Conservation (phyloP, 306 rosid genomes). For the Quercus bicolor region DNA sequence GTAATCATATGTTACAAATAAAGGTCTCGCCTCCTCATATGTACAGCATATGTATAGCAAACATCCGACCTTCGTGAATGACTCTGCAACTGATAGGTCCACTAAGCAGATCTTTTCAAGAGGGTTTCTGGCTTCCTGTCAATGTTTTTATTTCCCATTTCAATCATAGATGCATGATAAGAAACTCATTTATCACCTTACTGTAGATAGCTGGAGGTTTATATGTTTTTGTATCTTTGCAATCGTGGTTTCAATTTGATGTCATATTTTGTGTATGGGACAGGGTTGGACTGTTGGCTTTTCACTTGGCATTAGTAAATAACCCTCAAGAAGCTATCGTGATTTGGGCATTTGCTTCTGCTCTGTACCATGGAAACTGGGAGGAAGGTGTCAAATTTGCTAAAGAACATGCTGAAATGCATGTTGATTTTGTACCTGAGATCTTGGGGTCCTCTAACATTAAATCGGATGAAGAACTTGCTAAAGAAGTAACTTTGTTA, state of each 20-base stretch:
- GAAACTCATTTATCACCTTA: not conserved
- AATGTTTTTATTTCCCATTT: not conserved
- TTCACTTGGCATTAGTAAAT: slow-evolving; percentile 71
- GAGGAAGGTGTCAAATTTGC: slow-evolving; percentile 64
- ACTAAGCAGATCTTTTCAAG: not conserved
- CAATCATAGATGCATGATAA: not conserved
- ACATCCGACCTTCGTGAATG: not conserved
- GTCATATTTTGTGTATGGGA: slow-evolving; percentile 21
- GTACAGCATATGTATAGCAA: not conserved
- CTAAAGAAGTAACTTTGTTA: slow-evolving; percentile 49
- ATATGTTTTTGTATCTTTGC: slow-evolving; percentile 9
- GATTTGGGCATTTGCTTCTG: slow-evolving; percentile 67
- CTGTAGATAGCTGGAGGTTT: not conserved
- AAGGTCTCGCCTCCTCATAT: not conserved
- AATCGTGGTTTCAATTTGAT: slow-evolving; percentile 17
- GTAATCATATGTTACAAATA: not conserved
- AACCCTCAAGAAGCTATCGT: slow-evolving; percentile 68
- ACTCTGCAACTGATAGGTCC: not conserved
- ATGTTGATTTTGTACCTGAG: slow-evolving; percentile 63
- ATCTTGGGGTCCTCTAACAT: slow-evolving; percentile 36
- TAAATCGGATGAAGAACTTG: slow-evolving; percentile 64
- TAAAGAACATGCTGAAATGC: slow-evolving; percentile 38
- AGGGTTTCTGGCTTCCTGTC: not conserved
- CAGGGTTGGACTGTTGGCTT: slow-evolving; percentile 82
- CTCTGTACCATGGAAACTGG: slow-evolving; percentile 79